Base-by-base conservation (phyloP, 805 yeast genomes). In the Hanseniaspora guilliermondii region DNA sequence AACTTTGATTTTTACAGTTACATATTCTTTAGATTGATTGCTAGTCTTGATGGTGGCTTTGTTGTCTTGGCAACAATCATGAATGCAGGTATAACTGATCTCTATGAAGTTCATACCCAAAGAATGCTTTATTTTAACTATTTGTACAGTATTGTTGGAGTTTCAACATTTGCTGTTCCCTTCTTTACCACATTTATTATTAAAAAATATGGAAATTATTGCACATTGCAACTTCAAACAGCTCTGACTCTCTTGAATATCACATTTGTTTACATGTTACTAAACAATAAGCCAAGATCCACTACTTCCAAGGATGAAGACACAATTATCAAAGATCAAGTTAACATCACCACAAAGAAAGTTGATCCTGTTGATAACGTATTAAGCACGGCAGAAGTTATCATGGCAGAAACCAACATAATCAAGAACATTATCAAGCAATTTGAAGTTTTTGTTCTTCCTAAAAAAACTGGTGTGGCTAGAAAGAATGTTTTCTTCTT, bases 51-150 rank as follows among this genome's bases (percentile, higher is more conserved):
- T 27, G 54, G 54, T 35, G 54, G 54, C 8, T 25, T 17, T 19
- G 27, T n/a, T 25, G 48, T 50, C 21, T 25, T 50, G 16, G 19
- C 42, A 24, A 42, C 48, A 2, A 50, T 50, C 8, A 37, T 42
- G 12, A 40, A 50, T 11, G 45, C 33, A n/a, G 54, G 54, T 12
- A 24, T 50, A 6, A 42, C 48, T 32, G 47, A 50, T 14, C 17
- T 50, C 1, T 42, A 11, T 35, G n/a, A 14, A 3, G 9, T 12
- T 3, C 48, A 50, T 24, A 46, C 46, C 9, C n/a, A 50, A 11
- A 42, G 54, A 42, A 50, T 42, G 27, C 22, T 50, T 14, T 19
- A 50, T 21, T 50, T 50, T n/a, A 50, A 50, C 21, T 36, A 39
- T 19, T 19, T 50, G 11, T 24, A 21, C 27, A 42, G 48, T 7